A percentile compares a stretch with the other conserved stretches of the same genome.
Evolutionary conservation across 2,329 filamentous ascomycete species (phyloP).

Genomic region (Microsporum audouinii): DNA sequence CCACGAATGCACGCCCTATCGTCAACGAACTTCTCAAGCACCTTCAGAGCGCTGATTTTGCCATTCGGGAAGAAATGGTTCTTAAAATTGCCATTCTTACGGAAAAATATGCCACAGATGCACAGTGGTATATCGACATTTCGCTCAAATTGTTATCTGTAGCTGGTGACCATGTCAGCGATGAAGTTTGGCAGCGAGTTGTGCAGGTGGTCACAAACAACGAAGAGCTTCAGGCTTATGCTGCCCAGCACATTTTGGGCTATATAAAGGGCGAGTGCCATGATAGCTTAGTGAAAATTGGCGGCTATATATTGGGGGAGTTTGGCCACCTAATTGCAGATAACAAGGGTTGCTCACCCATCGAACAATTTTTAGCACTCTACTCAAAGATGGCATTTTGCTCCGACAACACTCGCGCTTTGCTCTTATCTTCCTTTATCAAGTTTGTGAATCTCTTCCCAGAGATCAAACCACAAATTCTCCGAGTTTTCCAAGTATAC

Average conservation of each 20-base stretch:
- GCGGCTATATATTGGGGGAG: slow-evolving; percentile 87
- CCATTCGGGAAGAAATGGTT: slow-evolving; percentile 98
- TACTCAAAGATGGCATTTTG: slow-evolving; percentile 82
- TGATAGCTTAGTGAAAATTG: slow-evolving; percentile 95
- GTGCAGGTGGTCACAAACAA: slow-evolving; percentile 99
- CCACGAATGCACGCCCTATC: slow-evolving; percentile 83
- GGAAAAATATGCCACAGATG: slow-evolving; percentile 95
- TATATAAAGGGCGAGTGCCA: slow-evolving; percentile 92
- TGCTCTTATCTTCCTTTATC: slow-evolving; percentile 89
- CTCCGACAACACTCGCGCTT: slow-evolving; percentile 79
- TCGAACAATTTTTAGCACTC: slow-evolving; percentile 90
- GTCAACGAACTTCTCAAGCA: slow-evolving; percentile 90
- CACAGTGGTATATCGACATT: slow-evolving; percentile 99
- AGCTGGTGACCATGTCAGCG: slow-evolving; percentile 95
- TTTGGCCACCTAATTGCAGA: slow-evolving; percentile 96
- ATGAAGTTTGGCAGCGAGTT: slow-evolving; percentile 97
- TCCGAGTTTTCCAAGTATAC: slow-evolving; percentile 82
- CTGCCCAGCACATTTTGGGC: slow-evolving; percentile 81
- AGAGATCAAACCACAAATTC: slow-evolving; percentile 90
- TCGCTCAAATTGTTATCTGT: slow-evolving; percentile 87
- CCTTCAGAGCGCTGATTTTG: slow-evolving; percentile 91
- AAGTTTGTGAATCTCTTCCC: slow-evolving; percentile 98
- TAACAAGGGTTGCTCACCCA: slow-evolving; percentile 80
- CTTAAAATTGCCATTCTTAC: slow-evolving; percentile 97
- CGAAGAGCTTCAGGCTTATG: slow-evolving; percentile 93